These are phyloP conservation scores for Vitis cinerea DNA, from an alignment of 164 flowering plant genomes.

Conservation along the genomic window DNA sequence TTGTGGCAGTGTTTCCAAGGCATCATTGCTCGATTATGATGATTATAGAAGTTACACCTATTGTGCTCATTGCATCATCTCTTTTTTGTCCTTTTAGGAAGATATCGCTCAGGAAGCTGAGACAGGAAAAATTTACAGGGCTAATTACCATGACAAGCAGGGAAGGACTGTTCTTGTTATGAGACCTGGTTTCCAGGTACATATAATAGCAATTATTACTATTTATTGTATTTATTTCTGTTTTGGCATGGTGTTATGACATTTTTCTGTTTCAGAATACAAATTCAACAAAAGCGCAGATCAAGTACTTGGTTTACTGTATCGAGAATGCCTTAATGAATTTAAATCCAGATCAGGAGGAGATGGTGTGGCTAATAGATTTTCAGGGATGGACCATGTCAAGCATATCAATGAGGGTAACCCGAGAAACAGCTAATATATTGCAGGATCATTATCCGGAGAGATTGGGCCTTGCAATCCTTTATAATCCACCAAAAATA, in stretches of 20 bases:
- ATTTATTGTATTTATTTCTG: neutral
- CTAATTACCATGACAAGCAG: too few relatives aligned
- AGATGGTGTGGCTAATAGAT: slow-evolving; percentile 43
- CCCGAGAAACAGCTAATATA: slow-evolving; percentile 29
- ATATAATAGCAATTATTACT: too few relatives aligned
- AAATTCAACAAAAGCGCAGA: slow-evolving; percentile 16
- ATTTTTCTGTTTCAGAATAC: slow-evolving; percentile 20
- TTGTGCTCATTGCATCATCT: too few relatives aligned
- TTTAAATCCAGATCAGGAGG: slow-evolving; percentile 5
- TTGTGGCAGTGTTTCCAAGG: too few relatives aligned
- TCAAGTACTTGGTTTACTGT: slow-evolving; percentile 28
- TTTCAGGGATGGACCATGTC: slow-evolving; percentile 23
- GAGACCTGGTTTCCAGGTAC: too few relatives aligned
- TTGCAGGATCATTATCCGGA: slow-evolving; percentile 42
- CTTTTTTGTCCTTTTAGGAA: too few relatives aligned
- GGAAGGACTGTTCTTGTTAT: too few relatives aligned
- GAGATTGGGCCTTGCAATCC: slow-evolving; percentile 32
- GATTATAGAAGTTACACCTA: too few relatives aligned
- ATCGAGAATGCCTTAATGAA: slow-evolving; percentile 36
- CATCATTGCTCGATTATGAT: neutral
- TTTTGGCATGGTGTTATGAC: neutral
- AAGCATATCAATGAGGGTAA: slow-evolving; percentile 22
- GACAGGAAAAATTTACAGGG: too few relatives aligned
- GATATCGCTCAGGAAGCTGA: too few relatives aligned
- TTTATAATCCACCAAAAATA: slow-evolving; percentile 37